Percentiles rank a stretch among this genome's conserved stretches.
Conservation (phyloP, 2,329 filamentous ascomycete genomes). For the Aspergillus sp. region DNA sequence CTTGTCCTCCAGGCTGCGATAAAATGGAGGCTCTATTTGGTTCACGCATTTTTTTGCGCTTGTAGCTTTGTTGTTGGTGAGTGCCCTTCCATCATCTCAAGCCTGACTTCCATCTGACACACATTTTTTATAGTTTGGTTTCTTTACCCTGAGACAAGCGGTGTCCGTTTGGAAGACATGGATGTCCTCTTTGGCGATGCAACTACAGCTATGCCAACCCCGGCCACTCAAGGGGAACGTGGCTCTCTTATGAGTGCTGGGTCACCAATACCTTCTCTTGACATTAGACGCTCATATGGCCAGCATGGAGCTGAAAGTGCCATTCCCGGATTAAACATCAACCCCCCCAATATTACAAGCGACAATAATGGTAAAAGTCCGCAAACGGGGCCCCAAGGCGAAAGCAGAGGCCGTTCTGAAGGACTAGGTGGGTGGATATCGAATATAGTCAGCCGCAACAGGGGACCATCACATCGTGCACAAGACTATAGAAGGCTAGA, state of each 20-base stretch:
- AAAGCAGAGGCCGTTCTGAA: slow-evolving; percentile 43
- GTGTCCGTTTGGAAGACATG: slow-evolving; percentile 95
- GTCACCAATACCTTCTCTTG: slow-evolving; percentile 78
- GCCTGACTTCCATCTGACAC: slow-evolving; percentile 2
- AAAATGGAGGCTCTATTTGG: slow-evolving; percentile 87
- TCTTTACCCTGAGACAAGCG: slow-evolving; percentile 94
- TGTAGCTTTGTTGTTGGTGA: slow-evolving; percentile 93
- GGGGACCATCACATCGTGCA: slow-evolving; percentile 36
- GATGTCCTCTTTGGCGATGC: slow-evolving; percentile 91
- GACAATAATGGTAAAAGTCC: slow-evolving; percentile 51
- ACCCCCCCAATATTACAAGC: slow-evolving; percentile 66
- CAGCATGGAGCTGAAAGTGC: slow-evolving; percentile 61
- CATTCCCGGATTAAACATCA: slow-evolving; percentile 79
- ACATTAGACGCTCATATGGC: slow-evolving; percentile 56
- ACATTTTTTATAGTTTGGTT: slow-evolving; percentile 72
- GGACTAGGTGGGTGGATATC: slow-evolving; percentile 70
- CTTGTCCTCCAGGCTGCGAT: slow-evolving; percentile 90
- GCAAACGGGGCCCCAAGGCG: slow-evolving; percentile 30
- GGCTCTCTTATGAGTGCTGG: slow-evolving; percentile 76
- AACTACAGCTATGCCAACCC: slow-evolving; percentile 78
- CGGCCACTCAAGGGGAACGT: slow-evolving; percentile 72
- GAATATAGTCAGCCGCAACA: slow-evolving; percentile 60
- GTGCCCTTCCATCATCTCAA: slow-evolving; percentile 37
- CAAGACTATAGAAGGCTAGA: slow-evolving; percentile 46
- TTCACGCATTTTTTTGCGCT: slow-evolving; percentile 96